phyloP scores from a whole-genome alignment of 768 basidiomycete species.

The Boletus patriciae region DNA sequence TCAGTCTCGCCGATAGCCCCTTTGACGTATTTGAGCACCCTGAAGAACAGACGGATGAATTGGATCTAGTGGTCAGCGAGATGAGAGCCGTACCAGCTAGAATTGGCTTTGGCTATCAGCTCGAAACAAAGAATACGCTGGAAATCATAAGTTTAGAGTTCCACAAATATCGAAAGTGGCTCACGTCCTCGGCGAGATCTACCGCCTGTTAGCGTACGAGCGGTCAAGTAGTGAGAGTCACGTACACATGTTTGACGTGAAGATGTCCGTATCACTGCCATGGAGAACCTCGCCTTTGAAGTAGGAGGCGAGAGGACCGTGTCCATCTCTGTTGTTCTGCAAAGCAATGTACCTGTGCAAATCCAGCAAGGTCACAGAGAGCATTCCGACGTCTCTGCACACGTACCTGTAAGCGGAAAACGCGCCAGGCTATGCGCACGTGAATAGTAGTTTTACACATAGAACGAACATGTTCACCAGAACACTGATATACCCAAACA shows the following conservation, averaged over 20 bases:
- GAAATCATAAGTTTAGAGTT: slow-evolving; percentile 12
- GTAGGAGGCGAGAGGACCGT: slow-evolving; percentile 91
- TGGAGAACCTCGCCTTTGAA: slow-evolving; percentile 93
- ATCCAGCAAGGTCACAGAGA: slow-evolving; percentile 1
- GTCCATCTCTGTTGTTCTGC: slow-evolving; percentile 77
- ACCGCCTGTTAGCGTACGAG: slow-evolving; percentile 10
- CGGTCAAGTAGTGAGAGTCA: slow-evolving; percentile 6
- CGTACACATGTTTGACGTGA: slow-evolving; percentile 95
- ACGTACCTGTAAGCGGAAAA: slow-evolving; percentile 82
- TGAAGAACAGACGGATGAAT: slow-evolving; percentile 35
- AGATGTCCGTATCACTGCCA: slow-evolving; percentile 85
- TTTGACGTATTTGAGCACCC: slow-evolving; percentile 96
- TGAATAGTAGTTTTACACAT: slow-evolving; percentile 9
- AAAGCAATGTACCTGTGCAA: slow-evolving; percentile 72
- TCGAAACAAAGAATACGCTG: slow-evolving; percentile 85
- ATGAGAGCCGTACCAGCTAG: slow-evolving; percentile 58
- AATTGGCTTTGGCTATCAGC: slow-evolving; percentile 73
- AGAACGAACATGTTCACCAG: slow-evolving; percentile 47
- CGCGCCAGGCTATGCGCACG: slow-evolving; percentile 69
- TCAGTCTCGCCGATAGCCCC: slow-evolving; percentile 92
- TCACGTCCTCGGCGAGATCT: slow-evolving; percentile 90
- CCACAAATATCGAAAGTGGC: slow-evolving; percentile 18
- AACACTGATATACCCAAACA: slow-evolving; percentile 97
- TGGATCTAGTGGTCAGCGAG: not conserved
- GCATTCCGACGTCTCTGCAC: not conserved